Conservation (phyloP, 2,329 filamentous ascomycete species). For the Ophiostoma himal-ulmi region DNA sequence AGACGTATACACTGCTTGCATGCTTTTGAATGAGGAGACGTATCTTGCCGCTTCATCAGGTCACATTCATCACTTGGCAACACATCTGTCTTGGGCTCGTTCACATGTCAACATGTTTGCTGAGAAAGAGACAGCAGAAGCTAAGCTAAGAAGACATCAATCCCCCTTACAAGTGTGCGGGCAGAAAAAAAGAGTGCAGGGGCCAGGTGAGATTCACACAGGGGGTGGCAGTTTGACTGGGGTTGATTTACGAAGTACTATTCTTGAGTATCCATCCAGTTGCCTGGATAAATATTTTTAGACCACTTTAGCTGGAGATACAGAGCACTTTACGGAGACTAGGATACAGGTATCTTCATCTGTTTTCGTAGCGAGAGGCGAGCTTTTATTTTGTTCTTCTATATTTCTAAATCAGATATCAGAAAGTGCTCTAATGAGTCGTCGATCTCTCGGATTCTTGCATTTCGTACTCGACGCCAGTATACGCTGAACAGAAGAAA, state of each 20-base stretch:
- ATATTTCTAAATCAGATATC: too few relatives aligned
- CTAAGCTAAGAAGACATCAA: neutral
- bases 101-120: constrained; percentile 1
- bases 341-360: too few relatives aligned
- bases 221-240: constrained; percentile 7
- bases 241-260: neutral
- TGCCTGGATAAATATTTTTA: neutral
- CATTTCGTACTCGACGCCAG: neutral
- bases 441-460: constrained; percentile 11
- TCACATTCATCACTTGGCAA: neutral
- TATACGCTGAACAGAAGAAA: neutral
- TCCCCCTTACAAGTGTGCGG: constrained; percentile 1
- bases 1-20: neutral
- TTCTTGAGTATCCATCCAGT: neutral
- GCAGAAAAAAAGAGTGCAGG: neutral
- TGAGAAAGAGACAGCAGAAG: neutral
- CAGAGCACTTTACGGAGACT: neutral
- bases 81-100: neutral
- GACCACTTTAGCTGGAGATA: neutral
- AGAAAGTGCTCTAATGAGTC: neutral
- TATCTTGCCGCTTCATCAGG: neutral
- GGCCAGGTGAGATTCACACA: constrained; percentile 10
- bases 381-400: too few relatives aligned
- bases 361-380: too few relatives aligned
- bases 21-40: neutral